These are phyloP conservation scores for Fusarium odoratissimum DNA, from an alignment of 2,329 filamentous ascomycete genomes.

Conservation along the genomic window DNA sequence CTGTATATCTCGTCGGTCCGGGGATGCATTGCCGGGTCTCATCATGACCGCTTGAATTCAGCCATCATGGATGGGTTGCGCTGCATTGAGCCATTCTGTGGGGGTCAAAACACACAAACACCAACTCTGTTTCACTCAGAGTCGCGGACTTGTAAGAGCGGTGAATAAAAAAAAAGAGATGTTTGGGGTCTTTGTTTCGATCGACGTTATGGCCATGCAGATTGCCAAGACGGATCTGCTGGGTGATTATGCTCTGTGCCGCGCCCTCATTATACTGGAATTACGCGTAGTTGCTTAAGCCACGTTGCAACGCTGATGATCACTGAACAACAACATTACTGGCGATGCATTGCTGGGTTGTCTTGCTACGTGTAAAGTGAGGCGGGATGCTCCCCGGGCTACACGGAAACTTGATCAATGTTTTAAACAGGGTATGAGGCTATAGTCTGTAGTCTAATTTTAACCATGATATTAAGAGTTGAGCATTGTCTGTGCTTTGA, in stretches of 20 bases:
- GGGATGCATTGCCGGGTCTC: constrained; percentile 18
- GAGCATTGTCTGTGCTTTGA: constrained; percentile 4
- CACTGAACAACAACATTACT: neutral
- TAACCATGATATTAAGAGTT: constrained; percentile 24
- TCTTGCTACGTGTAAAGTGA: neutral
- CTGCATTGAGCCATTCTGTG: constrained; percentile 27
- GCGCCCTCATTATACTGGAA: neutral
- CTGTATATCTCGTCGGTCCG: constrained; percentile 5
- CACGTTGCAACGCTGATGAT: neutral
- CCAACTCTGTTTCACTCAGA: constrained; percentile 9
- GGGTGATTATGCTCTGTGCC: neutral
- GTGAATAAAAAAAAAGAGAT: neutral
- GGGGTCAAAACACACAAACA: constrained; percentile 8
- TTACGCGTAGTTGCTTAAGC: constrained; percentile 2
- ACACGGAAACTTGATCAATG: neutral
- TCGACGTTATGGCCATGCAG: neutral
- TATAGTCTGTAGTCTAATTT: constrained; percentile 28
- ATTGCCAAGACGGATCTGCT: neutral
- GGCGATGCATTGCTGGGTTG: neutral
- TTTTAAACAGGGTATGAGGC: constrained; percentile 6
- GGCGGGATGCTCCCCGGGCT: constrained; percentile 12
- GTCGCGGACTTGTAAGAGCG: constrained; percentile 6
- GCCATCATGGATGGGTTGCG: constrained; percentile 20
- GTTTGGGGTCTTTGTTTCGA: neutral
- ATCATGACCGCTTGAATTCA: constrained; percentile 22